phyloP scores from a whole-genome alignment of 164 flowering plant genomes.

The Cinnamomum chago region DNA sequence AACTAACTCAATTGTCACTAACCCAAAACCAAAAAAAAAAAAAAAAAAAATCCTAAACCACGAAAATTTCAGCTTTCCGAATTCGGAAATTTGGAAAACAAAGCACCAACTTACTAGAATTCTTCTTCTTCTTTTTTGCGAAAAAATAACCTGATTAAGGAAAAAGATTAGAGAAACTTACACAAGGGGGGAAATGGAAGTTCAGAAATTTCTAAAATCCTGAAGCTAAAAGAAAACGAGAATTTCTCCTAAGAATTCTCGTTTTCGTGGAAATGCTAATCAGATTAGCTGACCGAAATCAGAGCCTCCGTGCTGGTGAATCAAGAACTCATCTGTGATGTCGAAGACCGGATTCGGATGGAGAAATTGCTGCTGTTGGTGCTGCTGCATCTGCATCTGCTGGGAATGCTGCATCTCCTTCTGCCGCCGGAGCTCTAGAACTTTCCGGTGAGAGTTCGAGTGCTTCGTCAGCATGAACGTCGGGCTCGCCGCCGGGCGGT shows the following conservation, averaged over 20 bases:
- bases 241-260: neutral
- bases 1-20: neutral
- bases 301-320: conserved; percentile 36
- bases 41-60: conserved; percentile 1
- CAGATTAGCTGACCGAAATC: conserved; percentile 54
- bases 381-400: conserved; percentile 8
- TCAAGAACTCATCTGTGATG: conserved; percentile 46
- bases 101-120: conserved; percentile 2
- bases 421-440: conserved; percentile 81
- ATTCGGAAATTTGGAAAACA: neutral
- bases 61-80: conserved; percentile 12
- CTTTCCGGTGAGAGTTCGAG: conserved; percentile 92
- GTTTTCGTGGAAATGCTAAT: neutral
- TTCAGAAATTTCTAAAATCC: conserved; percentile 7
- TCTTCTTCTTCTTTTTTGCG: neutral
- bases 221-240: neutral
- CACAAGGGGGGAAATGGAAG: neutral
- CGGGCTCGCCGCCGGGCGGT: conserved; percentile 93
- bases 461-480: conserved; percentile 69
- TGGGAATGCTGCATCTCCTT: conserved; percentile 51
- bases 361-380: conserved; percentile 26
- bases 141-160: neutral
- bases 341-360: conserved; percentile 30
- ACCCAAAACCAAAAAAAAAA: too few relatives aligned
- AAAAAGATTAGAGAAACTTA: neutral